A percentile compares a stretch with the other conserved stretches of the same genome.
Evolutionary conservation across 2,329 filamentous ascomycete species (phyloP).

Genomic region (Sporothrix curviconia): DNA sequence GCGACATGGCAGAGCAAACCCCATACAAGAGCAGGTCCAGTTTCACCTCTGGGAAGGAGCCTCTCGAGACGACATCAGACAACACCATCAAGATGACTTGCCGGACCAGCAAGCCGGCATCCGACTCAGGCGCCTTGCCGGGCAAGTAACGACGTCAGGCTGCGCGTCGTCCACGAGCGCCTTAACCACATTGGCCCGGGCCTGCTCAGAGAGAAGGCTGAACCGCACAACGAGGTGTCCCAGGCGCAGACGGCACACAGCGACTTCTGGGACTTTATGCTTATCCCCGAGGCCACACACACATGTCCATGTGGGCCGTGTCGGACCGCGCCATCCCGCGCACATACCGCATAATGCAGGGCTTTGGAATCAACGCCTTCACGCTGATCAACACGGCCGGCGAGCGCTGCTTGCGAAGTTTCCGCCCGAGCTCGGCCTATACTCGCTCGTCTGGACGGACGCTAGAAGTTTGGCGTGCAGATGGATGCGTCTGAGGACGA

Average conservation of each 20-base stretch:
- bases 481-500: constrained; percentile 63
- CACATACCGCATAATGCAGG: constrained; percentile 79
- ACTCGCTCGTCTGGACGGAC: constrained; percentile 71
- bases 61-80: too few relatives aligned
- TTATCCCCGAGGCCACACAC: constrained; percentile 61
- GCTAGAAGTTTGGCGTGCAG: constrained; percentile 84
- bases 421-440: constrained; percentile 65
- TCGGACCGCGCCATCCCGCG: constrained; percentile 67
- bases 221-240: constrained; percentile 63
- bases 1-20: too few relatives aligned
- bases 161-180: constrained; percentile 56
- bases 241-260: constrained; percentile 67
- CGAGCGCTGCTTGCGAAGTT: constrained; percentile 69
- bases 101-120: constrained; percentile 64
- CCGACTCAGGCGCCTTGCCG: constrained; percentile 72
- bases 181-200: constrained; percentile 51
- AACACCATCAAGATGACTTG: too few relatives aligned
- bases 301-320: constrained; percentile 78
- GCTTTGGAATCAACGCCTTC: constrained; percentile 77
- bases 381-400: constrained; percentile 62
- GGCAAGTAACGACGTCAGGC: constrained; percentile 69
- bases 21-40: too few relatives aligned
- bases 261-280: constrained; percentile 72
- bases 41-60: too few relatives aligned
- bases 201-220: constrained; percentile 70